Base-by-base conservation (phyloP, 2,329 filamentous ascomycete species). In the Conoideocrella luteorostrata region DNA sequence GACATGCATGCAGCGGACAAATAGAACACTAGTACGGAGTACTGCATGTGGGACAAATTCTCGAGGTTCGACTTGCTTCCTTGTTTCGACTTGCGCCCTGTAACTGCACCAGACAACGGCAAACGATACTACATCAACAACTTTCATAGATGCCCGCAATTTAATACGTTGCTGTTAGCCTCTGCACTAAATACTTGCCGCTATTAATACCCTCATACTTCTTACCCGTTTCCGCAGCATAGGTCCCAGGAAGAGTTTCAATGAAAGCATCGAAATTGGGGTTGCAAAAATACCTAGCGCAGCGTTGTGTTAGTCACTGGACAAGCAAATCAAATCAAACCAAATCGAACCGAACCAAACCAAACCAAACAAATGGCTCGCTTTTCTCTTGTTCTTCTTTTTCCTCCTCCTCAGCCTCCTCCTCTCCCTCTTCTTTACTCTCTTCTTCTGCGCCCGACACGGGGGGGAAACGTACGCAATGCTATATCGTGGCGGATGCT, bases 241-340 rank as follows among this genome's bases (percentile, higher is more conserved):
- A 91, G 0, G 88, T 95, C 0, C 86, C 86, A 0, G 88, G 88
- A 35, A 95, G 78, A 2, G 83, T 86, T 53, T 93, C 85, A 51
- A 95, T 94, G 44, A 77, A 68, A 52, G 74, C 77, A 47, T 86
- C 77, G 59, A 80, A 84, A 58, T 94, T 89, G 7, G 88, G 88
- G 54, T 94, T 91, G 70, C 88, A 94, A 61, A 95, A 94, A 67
- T 94, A 94, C 4, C 75, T 78, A n/a, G 6, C 6, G 22, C 15
- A 22, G 24, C 18, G n/a, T n/a, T n/a, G 20, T 18, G 15, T 43
- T 41, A 41, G 28, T 41, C 26, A n/a, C n/a, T n/a, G n/a, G n/a
- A n/a, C n/a, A n/a, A n/a, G n/a, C n/a, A n/a, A n/a, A n/a, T n/a
- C n/a, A n/a, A n/a, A n/a, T n/a, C n/a, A n/a, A n/a, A n/a, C n/a